Base-by-base conservation (phyloP, 2,329 filamentous ascomycete species). In the Harringtonia lauricola region DNA sequence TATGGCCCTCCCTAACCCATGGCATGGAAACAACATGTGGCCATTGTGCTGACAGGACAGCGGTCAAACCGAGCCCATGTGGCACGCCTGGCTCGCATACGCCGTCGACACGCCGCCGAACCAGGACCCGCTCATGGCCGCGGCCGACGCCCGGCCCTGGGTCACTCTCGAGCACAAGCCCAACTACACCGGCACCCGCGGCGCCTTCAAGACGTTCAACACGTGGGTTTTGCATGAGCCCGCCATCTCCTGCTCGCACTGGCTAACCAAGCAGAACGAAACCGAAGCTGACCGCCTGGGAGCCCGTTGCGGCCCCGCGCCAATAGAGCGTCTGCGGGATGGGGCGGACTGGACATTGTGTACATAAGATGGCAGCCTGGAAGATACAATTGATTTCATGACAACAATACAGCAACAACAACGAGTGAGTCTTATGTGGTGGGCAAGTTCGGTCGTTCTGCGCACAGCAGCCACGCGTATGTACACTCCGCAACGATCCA, bases 61-160 rank as follows among this genome's bases (percentile, higher is more conserved):
- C 49, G 77, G 78, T 47, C 86, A 95, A 43, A 85, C 95, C 56
- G 90, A 96, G 66, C 89, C 90, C 41, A 86, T 90, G 64, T 98
- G 92, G 92, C 92, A 96, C 68, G 87, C 86, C 26, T 98, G 92
- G 92, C 88, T 98, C 55, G 87, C 87, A 52, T 96, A 98, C 68
- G 70, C 81, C 66, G 81, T 95, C 56, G 88, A 96, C 65, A 84
- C 85, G 65, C 80, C 90, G 31, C 92, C 92, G 2, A 76, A 72
- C 31, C 65, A 83, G 57, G 92, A 98, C 61, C 68, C 80, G 42
- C 63, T 92, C 49, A 74, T 79, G 55, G 72, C 78, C 53, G 39
- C 36, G 22, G 71, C 79, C 53, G 47, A 38, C 42, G 48, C 51
- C 35, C 76, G 87, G 49, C 63, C 71, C 31, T 96, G 89, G 84